phyloP scores from a whole-genome alignment of 2,329 filamentous ascomycete species.

The Phialophora tarda region DNA sequence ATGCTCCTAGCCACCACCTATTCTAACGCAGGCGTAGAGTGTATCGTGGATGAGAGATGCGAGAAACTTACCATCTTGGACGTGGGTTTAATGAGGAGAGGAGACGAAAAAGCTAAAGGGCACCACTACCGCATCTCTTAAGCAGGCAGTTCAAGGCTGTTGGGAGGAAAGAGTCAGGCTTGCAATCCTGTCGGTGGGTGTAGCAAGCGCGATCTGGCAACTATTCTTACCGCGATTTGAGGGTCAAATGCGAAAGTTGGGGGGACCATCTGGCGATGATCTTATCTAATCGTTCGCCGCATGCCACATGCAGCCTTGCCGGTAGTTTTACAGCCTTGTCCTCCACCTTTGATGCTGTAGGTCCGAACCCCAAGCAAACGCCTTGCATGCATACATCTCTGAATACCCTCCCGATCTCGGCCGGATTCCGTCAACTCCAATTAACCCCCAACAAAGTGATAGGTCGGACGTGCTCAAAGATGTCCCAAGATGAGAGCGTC shows the following conservation, averaged over 20 bases:
- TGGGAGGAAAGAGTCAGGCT: not conserved
- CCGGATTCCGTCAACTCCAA: not conserved
- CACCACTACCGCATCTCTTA: conserved; percentile 27
- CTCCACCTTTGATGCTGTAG: not conserved
- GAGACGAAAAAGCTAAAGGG: not conserved
- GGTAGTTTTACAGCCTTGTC: conserved; percentile 16
- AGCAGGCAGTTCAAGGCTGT: not conserved
- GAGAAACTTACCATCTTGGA: conserved; percentile 26
- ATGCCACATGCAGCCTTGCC: conserved; percentile 11
- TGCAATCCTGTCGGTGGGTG: not conserved
- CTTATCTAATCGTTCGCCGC: conserved; percentile 21
- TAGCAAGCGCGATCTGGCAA: conserved; percentile 25
- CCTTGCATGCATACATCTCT: conserved; percentile 3
- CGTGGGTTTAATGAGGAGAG: not conserved
- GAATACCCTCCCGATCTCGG: not conserved
- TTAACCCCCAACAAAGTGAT: not conserved
- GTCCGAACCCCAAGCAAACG: not conserved
- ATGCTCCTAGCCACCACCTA: not conserved
- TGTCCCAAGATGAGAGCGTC: not conserved
- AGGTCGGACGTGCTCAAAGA: not conserved
- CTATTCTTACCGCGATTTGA: conserved; percentile 12
- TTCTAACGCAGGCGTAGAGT: not conserved
- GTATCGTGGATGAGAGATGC: not conserved
- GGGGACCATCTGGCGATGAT: conserved; percentile 11
- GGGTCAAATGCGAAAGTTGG: conserved; percentile 8